Conservation (phyloP, 371 early-diverging fungal genomes). For the Syncephalastrum contaminatum region DNA sequence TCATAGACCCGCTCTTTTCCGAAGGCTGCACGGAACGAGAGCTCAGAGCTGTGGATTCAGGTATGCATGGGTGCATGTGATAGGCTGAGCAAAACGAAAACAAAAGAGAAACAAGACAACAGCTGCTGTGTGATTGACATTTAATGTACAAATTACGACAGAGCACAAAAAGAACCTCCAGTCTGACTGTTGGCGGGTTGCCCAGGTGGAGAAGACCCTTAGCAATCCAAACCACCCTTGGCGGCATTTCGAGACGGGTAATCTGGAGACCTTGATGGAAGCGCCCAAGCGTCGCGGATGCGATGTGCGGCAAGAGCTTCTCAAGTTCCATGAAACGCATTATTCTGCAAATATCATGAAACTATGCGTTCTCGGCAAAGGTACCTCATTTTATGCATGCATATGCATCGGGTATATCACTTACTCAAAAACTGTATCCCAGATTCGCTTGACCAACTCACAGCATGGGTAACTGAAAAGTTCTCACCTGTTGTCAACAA, state of each 20-base stretch:
- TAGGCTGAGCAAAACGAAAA: background rate
- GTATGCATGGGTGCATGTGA: conserved; percentile 21
- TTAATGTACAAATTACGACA: conserved; percentile 1
- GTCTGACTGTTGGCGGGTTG: conserved; percentile 82
- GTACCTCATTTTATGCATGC: conserved; percentile 30
- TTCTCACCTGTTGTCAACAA: conserved; percentile 75
- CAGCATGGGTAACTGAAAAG: conserved; percentile 74
- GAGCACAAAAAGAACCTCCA: conserved; percentile 94
- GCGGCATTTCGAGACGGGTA: conserved; percentile 85
- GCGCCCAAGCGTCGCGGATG: conserved; percentile 68
- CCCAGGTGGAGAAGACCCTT: conserved; percentile 84
- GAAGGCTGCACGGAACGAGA: conserved; percentile 90
- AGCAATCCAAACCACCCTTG: conserved; percentile 82
- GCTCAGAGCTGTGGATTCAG: conserved; percentile 90
- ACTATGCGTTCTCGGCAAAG: conserved; percentile 87
- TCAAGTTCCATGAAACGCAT: conserved; percentile 86
- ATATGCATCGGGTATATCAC: background rate
- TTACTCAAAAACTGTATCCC: background rate
- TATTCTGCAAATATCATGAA: conserved; percentile 96
- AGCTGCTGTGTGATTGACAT: background rate
- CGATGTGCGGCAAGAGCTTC: conserved; percentile 80
- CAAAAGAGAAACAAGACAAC: background rate
- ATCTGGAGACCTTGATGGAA: conserved; percentile 81
- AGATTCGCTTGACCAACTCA: conserved; percentile 81
- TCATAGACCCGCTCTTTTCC: conserved; percentile 86